Base-by-base conservation (phyloP, 73 alveolate genomes). In the Loxodes magnus region DNA sequence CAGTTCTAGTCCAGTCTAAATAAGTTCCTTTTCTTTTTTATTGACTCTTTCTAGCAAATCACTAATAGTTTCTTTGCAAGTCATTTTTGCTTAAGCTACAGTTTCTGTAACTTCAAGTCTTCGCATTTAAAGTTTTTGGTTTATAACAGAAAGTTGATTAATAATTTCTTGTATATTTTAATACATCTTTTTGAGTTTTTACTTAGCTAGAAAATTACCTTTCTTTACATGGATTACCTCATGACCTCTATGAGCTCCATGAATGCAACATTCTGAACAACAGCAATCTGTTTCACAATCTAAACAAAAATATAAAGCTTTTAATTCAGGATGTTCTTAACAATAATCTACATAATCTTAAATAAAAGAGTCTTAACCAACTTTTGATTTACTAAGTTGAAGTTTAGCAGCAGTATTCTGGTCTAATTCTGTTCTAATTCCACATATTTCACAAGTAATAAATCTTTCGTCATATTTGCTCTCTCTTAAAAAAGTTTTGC, bases 201-300 rank as follows among this genome's bases (percentile, higher is more conserved):
- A 71, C 50, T 49, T 55, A 27, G 79, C 59, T 24, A 68, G 38
- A 34, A 93, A 93, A 51, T 61, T 68, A 2, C 93, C 88, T 50
- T 73, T 84, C 58, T 84, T 79, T 15, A 84, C 56, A 27, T 76
- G 72, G 51, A 64, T 38, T 0, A 84, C 96, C 16, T 73, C 82
- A 56, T 84, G 96, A 35, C 71, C 77, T 37, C 77, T 59, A 51
- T 84, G 96, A 7, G 37, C 43, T 1, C 96, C 96, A 74, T 84
- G 96, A 30, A 84, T 77, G 27, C 72, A 84, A 41, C 96, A 84
- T 58, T 84, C 96, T 7, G 93, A 56, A 44, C 96, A 84, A 21
- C 78, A 49, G 23, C 84, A 74, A 30, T 73, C 74, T 49, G 78
- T 54, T 48, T 52, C 43, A 53, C 96, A 84, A 43, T 79, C 87